Conservation (phyloP, 2,329 filamentous ascomycete genomes). For the Erysiphe pulchra region DNA sequence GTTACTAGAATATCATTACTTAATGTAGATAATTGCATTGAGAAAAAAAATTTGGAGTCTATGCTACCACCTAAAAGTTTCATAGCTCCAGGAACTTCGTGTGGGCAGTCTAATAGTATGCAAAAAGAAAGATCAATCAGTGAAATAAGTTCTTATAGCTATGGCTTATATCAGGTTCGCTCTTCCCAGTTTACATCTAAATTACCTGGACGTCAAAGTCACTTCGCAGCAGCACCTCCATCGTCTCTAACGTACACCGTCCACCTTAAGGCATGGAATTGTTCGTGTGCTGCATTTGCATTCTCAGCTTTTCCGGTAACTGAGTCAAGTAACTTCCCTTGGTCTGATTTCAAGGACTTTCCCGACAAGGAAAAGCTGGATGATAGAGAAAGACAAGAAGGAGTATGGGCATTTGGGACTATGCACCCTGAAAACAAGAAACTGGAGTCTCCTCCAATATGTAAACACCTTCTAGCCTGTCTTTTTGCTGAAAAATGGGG, state of each 20-base stretch:
- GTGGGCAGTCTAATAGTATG: not conserved
- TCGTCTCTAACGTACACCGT: constrained; percentile 34
- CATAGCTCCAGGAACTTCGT: not conserved
- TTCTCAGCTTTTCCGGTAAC: constrained; percentile 36
- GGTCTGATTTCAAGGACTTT: not conserved
- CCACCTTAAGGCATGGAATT: constrained; percentile 55
- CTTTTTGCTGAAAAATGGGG: constrained; percentile 43
- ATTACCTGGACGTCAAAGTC: constrained; percentile 6
- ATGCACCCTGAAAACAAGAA: constrained; percentile 12
- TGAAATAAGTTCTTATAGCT: not conserved
- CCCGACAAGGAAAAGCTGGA: not conserved
- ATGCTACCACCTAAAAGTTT: not conserved
- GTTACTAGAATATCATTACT: constrained; percentile 27
- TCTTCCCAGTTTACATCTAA: constrained; percentile 12
- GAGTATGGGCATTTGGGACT: constrained; percentile 21
- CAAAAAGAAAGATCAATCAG: not conserved
- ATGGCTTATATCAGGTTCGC: constrained; percentile 6
- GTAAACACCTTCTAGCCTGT: constrained; percentile 78
- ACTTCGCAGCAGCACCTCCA: not conserved
- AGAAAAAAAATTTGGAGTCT: not conserved
- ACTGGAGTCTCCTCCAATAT: constrained; percentile 26
- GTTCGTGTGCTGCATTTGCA: constrained; percentile 65
- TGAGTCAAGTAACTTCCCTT: not conserved
- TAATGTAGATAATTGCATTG: not conserved
- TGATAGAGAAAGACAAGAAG: not conserved